Evolutionary conservation across 805 yeast genomes (phyloP), one percentile per base, ranked within the genome.

Genomic region (Hyphopichia homilentoma): DNA sequence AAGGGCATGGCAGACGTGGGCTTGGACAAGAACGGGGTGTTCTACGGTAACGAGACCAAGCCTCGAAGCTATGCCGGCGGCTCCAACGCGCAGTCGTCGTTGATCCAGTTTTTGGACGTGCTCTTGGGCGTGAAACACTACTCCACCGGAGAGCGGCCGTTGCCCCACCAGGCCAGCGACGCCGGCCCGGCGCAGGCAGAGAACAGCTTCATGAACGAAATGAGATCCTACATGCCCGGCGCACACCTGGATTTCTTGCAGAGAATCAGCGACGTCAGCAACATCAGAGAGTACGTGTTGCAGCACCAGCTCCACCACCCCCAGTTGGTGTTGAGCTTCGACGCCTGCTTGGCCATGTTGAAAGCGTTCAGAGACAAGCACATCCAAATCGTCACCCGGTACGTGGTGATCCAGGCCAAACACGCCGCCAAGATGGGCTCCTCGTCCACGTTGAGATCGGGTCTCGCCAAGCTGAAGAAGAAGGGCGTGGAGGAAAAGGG

Each of bases 181-280:
- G 21, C n/a, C n/a, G 18, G 17, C 16, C 28, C 16, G 22, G 21
- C 11, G 11, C n/a, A n/a, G n/a, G 26, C 35, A 5, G 43, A 57
- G 34, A 65, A 63, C 53, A 41, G 73, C 31, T 89, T 84, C 49
- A 79, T 89, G 73, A 65, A 73, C 38, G 90, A 84, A 40, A 89
- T 89, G 96, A 74, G 90, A 48, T 50, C 61, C 8, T 89, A 89
- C 58, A 89, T 89, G 97, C 97, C 97, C 1, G 79, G 82, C 6
- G 74, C 77, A 31, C 97, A 90, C 59, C 71, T 84, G 27, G 75
- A 81, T 34, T 90, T 89, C 54, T 67, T 89, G 40, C 61, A 63
- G 16, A 78, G 75, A 41, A 57, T 90, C 20, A 68, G 78, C 13
- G 58, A 68, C 32, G 73, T 72, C 9, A 73, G 86, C 16, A 73